phyloP scores from a whole-genome alignment of 1,139 yeast species.

The Spathaspora sp. region DNA sequence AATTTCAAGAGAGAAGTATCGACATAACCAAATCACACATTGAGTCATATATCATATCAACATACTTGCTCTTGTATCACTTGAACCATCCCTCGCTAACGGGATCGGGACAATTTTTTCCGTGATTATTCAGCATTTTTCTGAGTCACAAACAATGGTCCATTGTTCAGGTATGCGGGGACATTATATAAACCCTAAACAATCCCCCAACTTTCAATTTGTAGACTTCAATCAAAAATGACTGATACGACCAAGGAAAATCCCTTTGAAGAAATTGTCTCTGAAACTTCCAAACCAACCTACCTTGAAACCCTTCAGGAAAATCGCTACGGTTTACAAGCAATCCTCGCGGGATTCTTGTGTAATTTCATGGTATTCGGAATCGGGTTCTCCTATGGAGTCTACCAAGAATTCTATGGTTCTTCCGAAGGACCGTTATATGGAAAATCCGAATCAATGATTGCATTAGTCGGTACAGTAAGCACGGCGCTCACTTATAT shows the following conservation, averaged over 20 bases:
- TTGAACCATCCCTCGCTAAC: too few relatives aligned
- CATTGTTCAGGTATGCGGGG: not conserved
- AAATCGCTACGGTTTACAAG: conserved; percentile 10
- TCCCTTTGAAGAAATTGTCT: conserved; percentile 4
- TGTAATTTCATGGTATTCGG: conserved; percentile 36
- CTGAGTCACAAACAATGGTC: too few relatives aligned
- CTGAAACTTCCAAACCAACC: not conserved
- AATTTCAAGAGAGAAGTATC: too few relatives aligned
- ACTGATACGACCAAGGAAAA: not conserved
- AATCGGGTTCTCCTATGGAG: conserved; percentile 33
- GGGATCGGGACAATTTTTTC: too few relatives aligned
- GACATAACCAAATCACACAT: too few relatives aligned
- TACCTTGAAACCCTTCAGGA: conserved; percentile 2
- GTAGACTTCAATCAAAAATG: too few relatives aligned
- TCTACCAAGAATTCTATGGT: conserved; percentile 33
- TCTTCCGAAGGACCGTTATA: conserved; percentile 27
- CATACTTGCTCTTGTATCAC: too few relatives aligned
- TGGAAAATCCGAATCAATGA: conserved; percentile 21
- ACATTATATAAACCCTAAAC: not conserved
- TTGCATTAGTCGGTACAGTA: conserved; percentile 31
- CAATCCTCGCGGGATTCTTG: conserved; percentile 27
- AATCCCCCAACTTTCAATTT: too few relatives aligned
- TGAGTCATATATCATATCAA: too few relatives aligned
- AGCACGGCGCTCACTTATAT: conserved; percentile 29
- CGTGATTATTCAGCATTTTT: not conserved